Evolutionary conservation across 148 eudicot genomes (phyloP), one percentile per base, ranked within the genome.

Genomic region (Pouteria glomerata): DNA sequence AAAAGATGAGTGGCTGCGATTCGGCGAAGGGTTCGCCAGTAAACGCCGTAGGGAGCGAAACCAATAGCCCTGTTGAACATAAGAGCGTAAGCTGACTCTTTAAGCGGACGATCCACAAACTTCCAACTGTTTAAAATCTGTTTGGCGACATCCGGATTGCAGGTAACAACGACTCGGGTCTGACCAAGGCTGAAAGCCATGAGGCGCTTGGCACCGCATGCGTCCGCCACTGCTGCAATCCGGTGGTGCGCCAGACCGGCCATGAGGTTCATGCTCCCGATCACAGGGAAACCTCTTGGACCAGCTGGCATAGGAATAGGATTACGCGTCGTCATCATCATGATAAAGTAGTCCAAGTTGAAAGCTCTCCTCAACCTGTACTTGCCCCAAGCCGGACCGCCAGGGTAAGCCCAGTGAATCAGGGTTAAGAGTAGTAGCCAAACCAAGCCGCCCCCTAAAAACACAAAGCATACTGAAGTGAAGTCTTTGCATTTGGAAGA

Each of bases 381-480:
- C 51, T 79, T 88, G 3, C 92, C 92, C 97, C 96, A 92, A 30
- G 97, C 96, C 0, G 97, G 91, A 4, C 97, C 97, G 0, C 93
- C 95, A 0, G 85, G 90, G 66, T 83, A 84, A 50, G 83, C 73
- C 97, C 97, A 92, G 81, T 74, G 72, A 24, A 87, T 31, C 31
- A 90, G 55, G 88, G 60, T 79, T 55, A 84, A 56, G 42, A n/a
- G n/a, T n/a, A 72, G 42, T 45, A 86, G 42, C 84, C 87, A 89
- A 30, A 57, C 5, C 8, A 75, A 53, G 68, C 65, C 30, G 15
- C 78, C 6, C 18, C 74, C 13, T 15, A 77, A 19, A 0, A 72
- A 50, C 8, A 81, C 0, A 19, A 58, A 18, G 39, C 80, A 78
- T 8, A 65, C 0, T 3, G 82, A 50, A 68, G 86, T 75, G 70